Percentiles rank a stretch among this genome's conserved stretches.
Evolutionary conservation across 1,284 basidiomycete genomes (phyloP).

Genomic region (Irpex sp.): DNA sequence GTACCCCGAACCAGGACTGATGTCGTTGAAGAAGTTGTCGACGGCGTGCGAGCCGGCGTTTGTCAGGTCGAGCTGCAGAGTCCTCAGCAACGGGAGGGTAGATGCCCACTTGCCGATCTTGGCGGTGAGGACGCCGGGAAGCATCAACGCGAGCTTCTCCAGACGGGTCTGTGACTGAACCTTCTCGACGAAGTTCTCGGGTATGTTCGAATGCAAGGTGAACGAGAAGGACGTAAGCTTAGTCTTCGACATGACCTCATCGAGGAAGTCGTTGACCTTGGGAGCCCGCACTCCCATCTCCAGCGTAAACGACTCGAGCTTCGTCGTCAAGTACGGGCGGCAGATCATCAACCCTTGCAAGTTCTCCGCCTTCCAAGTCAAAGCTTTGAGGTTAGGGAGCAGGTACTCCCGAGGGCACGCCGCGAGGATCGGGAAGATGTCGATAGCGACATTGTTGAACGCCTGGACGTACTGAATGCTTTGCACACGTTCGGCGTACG

Average conservation of each 20-base stretch:
- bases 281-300: slow-evolving; percentile 56
- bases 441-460: slow-evolving; percentile 55
- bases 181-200: slow-evolving; percentile 64
- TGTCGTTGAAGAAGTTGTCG: slow-evolving; percentile 73
- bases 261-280: slow-evolving; percentile 58
- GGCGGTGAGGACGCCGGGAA: slow-evolving; percentile 65
- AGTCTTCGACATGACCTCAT: slow-evolving; percentile 55
- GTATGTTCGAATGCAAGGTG: slow-evolving; percentile 61
- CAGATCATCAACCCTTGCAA: slow-evolving; percentile 59
- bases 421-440: slow-evolving; percentile 63
- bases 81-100: slow-evolving; percentile 53
- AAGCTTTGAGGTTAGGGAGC: slow-evolving; percentile 61
- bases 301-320: slow-evolving; percentile 53
- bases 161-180: slow-evolving; percentile 54
- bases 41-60: slow-evolving; percentile 62
- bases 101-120: slow-evolving; percentile 68
- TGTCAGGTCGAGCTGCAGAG: slow-evolving; percentile 66
- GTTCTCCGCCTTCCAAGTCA: slow-evolving; percentile 70
- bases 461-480: slow-evolving; percentile 67
- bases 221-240: slow-evolving; percentile 65
- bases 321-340: slow-evolving; percentile 58
- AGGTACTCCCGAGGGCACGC: slow-evolving; percentile 60
- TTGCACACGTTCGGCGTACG: slow-evolving; percentile 62
- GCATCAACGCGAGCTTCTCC: slow-evolving; percentile 60
- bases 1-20: slow-evolving; percentile 57